These are phyloP conservation scores for Linnemannia hyalina DNA, from an alignment of 192 early-diverging fungal species.

Conservation along the genomic window DNA sequence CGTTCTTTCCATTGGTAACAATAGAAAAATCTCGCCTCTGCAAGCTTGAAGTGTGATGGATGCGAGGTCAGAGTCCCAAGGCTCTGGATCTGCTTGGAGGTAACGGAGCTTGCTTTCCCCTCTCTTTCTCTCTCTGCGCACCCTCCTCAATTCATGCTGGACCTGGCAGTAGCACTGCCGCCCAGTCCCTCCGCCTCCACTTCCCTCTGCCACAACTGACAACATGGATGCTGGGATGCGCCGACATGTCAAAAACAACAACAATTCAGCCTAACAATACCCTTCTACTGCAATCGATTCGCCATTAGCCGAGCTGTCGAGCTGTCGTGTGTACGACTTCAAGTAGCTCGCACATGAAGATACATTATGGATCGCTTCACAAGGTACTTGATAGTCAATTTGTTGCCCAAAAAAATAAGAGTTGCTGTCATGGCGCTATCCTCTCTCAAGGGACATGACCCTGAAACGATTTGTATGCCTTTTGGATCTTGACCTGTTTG, in stretches of 20 bases:
- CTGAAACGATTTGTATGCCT: neutral
- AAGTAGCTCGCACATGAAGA: constrained; percentile 50
- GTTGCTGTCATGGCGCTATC: neutral
- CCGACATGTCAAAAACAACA: neutral
- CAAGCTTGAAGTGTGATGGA: constrained; percentile 47
- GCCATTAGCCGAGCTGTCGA: constrained; percentile 39
- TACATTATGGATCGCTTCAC: constrained; percentile 38
- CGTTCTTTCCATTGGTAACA: neutral
- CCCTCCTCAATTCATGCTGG: neutral
- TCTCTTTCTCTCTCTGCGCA: neutral
- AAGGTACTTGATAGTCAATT: constrained; percentile 34
- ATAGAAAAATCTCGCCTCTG: constrained; percentile 46
- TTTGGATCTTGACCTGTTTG: neutral
- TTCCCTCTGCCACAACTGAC: neutral
- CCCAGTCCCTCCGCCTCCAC: neutral
- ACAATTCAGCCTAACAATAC: neutral
- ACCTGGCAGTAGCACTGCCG: neutral
- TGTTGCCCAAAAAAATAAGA: neutral
- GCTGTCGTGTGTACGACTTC: constrained; percentile 45
- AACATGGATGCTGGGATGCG: neutral
- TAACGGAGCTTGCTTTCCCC: neutral
- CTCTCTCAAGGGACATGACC: neutral
- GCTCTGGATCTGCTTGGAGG: constrained; percentile 59
- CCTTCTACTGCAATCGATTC: neutral
- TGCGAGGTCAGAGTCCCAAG: constrained; percentile 48